A percentile compares a stretch with the other conserved stretches of the same genome.
These are phyloP conservation scores for Ramalina intermedia DNA, from an alignment of 495 filamentous ascomycete species.

Conservation along the genomic window DNA sequence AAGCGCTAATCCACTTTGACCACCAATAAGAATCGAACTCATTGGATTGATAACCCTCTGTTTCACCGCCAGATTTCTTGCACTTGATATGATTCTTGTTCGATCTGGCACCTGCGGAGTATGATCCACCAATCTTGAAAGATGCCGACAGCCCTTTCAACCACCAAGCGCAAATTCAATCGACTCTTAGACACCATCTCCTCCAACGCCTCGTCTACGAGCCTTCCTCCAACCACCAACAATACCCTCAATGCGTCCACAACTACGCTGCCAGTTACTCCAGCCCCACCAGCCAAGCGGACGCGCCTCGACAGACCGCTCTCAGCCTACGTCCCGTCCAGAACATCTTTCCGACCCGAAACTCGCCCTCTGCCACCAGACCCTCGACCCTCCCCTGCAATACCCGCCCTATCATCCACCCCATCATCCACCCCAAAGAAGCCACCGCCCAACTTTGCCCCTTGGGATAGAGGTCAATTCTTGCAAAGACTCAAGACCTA, in stretches of 20 bases:
- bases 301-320: constrained; percentile 16
- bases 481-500: constrained; percentile 74
- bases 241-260: constrained; percentile 11
- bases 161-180: constrained; percentile 42
- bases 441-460: constrained; percentile 51
- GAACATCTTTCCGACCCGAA: neutral
- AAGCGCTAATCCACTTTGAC: too few relatives aligned
- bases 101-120: too few relatives aligned
- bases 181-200: constrained; percentile 42
- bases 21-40: too few relatives aligned
- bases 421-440: constrained; percentile 16
- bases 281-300: constrained; percentile 15
- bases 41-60: too few relatives aligned
- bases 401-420: constrained; percentile 15
- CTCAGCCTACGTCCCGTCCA: constrained; percentile 17
- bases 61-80: too few relatives aligned
- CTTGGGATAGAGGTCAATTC: constrained; percentile 72
- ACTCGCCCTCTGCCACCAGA: constrained; percentile 21
- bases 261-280: constrained; percentile 12
- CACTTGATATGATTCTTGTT: too few relatives aligned
- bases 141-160: constrained; percentile 38
- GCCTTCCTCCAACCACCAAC: constrained; percentile 11
- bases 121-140: too few relatives aligned
- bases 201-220: constrained; percentile 25
- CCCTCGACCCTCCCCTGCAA: constrained; percentile 16